Evolutionary conservation across 2,329 filamentous ascomycete species (phyloP).

Genomic region (Colletotrichum gloeosporioides): DNA sequence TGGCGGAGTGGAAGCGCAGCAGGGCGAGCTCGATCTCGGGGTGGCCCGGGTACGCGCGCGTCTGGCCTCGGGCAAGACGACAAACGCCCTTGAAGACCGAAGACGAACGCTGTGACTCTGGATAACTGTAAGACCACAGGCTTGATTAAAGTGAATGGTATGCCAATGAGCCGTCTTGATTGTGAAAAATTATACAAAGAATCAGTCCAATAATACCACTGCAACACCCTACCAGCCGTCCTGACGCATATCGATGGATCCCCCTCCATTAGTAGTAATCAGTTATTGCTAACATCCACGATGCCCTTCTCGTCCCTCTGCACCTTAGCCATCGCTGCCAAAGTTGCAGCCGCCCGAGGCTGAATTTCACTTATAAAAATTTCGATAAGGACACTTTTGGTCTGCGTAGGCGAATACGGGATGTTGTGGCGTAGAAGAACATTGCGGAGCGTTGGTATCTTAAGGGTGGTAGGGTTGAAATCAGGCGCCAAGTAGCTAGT

Average conservation of each 20-base stretch:
- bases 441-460: neutral
- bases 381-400: neutral
- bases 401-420: neutral
- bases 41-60: constrained; percentile 66
- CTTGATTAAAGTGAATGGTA: neutral
- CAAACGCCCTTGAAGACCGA: neutral
- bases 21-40: constrained; percentile 57
- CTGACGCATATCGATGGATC: neutral
- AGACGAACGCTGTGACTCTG: neutral
- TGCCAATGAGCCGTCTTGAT: neutral
- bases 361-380: neutral
- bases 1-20: constrained; percentile 37
- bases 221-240: neutral
- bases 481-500: neutral
- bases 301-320: neutral
- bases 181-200: neutral
- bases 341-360: neutral
- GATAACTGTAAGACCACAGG: neutral
- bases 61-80: constrained; percentile 36
- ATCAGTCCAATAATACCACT: neutral
- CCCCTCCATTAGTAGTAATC: neutral
- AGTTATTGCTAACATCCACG: neutral
- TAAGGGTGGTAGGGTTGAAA: neutral
- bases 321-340: neutral
- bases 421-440: neutral